phyloP scores from a whole-genome alignment of 2,329 filamentous ascomycete species.

The Neonectria hederae region DNA sequence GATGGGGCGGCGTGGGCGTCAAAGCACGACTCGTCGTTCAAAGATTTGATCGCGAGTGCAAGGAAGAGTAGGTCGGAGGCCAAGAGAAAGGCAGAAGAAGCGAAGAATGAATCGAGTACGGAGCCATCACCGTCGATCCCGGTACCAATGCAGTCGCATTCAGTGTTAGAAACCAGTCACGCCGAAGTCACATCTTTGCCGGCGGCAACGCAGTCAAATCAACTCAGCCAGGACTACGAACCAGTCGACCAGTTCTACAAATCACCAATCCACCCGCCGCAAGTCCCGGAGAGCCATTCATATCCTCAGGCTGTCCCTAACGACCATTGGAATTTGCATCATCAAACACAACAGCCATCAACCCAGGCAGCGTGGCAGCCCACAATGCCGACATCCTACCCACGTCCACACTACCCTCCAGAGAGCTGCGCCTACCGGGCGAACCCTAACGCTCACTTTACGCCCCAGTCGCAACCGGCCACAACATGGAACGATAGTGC shows the following conservation, averaged over 20 bases:
- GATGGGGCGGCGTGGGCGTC: slow-evolving; percentile 80
- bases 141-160: not conserved
- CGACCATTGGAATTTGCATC: not conserved
- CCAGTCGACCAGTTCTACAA: not conserved
- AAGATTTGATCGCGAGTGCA: slow-evolving; percentile 81
- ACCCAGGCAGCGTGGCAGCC: not conserved
- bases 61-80: slow-evolving; percentile 62
- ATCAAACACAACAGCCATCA: not conserved
- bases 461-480: not conserved
- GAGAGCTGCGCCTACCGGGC: not conserved
- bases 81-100: slow-evolving; percentile 43
- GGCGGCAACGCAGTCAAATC: not conserved
- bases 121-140: not conserved
- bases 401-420: not conserved
- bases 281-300: not conserved
- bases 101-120: slow-evolving; percentile 13
- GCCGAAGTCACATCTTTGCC: not conserved
- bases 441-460: not conserved
- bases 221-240: no score
- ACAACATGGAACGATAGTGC: not conserved
- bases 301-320: not conserved
- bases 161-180: not conserved
- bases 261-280: not conserved
- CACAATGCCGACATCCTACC: not conserved
- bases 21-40: slow-evolving; percentile 79